Base-by-base conservation (phyloP, 2,329 filamentous ascomycete genomes). In the Pseudovirgaria hyperparasitica region DNA sequence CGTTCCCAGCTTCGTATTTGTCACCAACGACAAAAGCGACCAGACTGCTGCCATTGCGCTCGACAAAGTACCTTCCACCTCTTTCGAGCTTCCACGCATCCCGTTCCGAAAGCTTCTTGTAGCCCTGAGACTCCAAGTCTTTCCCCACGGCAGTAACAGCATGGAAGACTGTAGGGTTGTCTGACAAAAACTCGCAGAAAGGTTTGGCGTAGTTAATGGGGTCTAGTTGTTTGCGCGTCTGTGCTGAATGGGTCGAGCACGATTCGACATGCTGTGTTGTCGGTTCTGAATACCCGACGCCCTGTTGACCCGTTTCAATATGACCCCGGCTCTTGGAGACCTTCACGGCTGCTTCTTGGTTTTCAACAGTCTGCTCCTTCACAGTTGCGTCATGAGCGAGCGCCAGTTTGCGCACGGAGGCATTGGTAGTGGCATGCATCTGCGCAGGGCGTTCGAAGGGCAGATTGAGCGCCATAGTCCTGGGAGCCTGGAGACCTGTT, bases 151-250 rank as follows among this genome's bases (percentile, higher is more conserved):
- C 72, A 31, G 74, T 70, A 16, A 94, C 85, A 2, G 82, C 74
- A 46, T 98, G 90, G 54, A 92, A 98, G 24, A 94, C 72, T 6
- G 90, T 96, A 0, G 90, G 90, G 48, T 94, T 93, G 35, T 80
- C 69, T 23, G 75, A 80, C 60, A 96, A 70, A 50, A 94, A 96
- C 27, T 82, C 69, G 50, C 79, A 77, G 52, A 92, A 94, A 1
- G 85, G 82, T 55, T 84, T 66, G 6, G 82, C 80, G 52, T 85
- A 92, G 27, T 41, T 41, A 27, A 45, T 48, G 1, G 51, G 48
- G 10, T 44, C 42, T 29, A 48, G 36, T 21, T 41, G 45, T 25
- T 40, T 39, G 14, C 29, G 34, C 6, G 10, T 37, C 28, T 22
- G 21, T 9, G 16, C 24, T 28, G 5, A 22, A 27, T n/a, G 19